Base-by-base conservation (phyloP, 129 eudicot species). In the Saussurea involucrata region DNA sequence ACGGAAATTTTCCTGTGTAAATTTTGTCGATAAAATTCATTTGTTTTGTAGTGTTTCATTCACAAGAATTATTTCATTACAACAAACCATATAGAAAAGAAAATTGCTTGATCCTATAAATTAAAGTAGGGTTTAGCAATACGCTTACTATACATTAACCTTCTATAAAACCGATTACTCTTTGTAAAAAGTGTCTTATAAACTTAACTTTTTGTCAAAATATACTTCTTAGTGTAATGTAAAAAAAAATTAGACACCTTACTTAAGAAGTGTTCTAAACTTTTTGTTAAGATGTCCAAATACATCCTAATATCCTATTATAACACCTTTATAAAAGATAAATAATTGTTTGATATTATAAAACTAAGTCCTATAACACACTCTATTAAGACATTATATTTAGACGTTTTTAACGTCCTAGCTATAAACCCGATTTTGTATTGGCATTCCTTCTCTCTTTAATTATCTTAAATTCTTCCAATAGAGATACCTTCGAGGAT, bases 401-500 rank as follows among this genome's bases (percentile, higher is more conserved):
- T 15, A 13, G 20, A 46, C 9, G 1, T 5, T n/a, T 53, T 53
- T 53, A 53, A n/a, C 8, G 61, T 53, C 8, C 29, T 27, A 27
- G 29, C 1, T 49, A 49, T 17, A 49, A 49, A 49, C 20, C 21
- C 22, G 6, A 4, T 17, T 49, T 10, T 5, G 60, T 17, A 15
- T 17, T n/a, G 20, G 8, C 21, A n/a, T 17, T 49, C 21, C 60
- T 49, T 49, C 8, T 17, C 18, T 49, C 60, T 49, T 53, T 53
- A 53, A 53, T n/a, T 17, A 53, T 53, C 61, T 53, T 17, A 7
- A 5, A 53, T 53, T 53, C 61, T 53, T 53, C n/a, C 61, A 53
- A 53, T 17, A 85, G 88, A 61, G 77, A 80, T 63, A 46, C 83
- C 69, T 29, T 85, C 44, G 88, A 85, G 63, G 53, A 61, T 3